Evolutionary conservation across 176 grass and related monocot genomes (phyloP), one percentile per base, ranked within the genome.

Genomic region (Oryza meyeriana): DNA sequence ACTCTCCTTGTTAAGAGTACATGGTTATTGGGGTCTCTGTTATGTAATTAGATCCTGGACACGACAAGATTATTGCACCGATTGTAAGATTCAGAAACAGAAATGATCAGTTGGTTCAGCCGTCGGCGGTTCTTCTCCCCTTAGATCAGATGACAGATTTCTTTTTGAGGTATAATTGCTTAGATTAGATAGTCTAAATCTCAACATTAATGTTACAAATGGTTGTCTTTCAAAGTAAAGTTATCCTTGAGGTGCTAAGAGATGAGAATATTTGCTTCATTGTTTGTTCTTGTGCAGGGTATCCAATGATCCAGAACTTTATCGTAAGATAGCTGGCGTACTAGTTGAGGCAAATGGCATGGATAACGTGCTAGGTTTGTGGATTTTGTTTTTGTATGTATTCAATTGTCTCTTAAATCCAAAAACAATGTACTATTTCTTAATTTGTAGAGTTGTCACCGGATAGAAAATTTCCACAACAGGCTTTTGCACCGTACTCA

Each of bases 401-500:
- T 50, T 27, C 79, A 41, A 77, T 74, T 39, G 39, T 78, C 5
- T 52, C 13, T 36, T 69, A 58, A 32, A 42, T 72, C 69, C 34
- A 85, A 61, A 57, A 44, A 28, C 9, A 72, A 33, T 47, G 8
- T 84, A 33, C 74, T 68, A 5, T 90, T 82, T 76, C 39, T 69
- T 76, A 48, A 14, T 73, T 9, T 84, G 36, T 83, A 98, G 96
- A 90, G 59, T 87, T 98, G 39, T 98, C 96, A 40, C 96, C 93
- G 27, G 96, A 82, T 87, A 92, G 88, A 75, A 98, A 98, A 63
- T 98, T 98, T 87, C 96, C 96, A 63, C 96, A 93, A 91, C 82
- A 84, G n/a, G 84, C 66, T 82, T 98, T 98, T 93, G 88, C 90
- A 67, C 93, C 93, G 44, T 98, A 98, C 71, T 89, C 72, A 76